Evolutionary conservation across 495 filamentous ascomycete genomes (phyloP).

Genomic region (Paragyromitra xinjiangensis): DNA sequence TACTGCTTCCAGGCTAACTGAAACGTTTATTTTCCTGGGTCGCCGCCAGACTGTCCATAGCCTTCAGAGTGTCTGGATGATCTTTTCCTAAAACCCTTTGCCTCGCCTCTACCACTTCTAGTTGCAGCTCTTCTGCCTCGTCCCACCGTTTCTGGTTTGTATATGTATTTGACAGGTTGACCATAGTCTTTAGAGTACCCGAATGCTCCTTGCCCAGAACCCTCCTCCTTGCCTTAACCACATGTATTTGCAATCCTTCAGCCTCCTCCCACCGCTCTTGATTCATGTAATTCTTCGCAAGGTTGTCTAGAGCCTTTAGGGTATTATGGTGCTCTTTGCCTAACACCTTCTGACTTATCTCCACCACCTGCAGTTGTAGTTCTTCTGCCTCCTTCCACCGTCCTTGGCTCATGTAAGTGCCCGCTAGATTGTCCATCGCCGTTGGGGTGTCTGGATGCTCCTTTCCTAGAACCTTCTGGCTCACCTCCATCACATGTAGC

Average conservation of each 20-base stretch:
- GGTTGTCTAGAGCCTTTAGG: background rate
- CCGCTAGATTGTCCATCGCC: background rate
- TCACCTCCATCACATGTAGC: conserved; percentile 44
- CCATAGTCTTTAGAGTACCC: conserved; percentile 19
- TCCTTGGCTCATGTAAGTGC: background rate
- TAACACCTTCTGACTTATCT: conserved; percentile 28
- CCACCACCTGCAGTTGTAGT: background rate
- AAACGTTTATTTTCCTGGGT: conserved; percentile 21
- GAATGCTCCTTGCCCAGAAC: conserved; percentile 44
- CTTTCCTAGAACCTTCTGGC: conserved; percentile 49
- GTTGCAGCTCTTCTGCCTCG: background rate
- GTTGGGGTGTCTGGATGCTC: conserved; percentile 50
- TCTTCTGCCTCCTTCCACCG: background rate
- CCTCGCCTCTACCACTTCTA: conserved; percentile 47
- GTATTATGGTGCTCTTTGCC: conserved; percentile 5
- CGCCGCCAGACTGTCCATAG: conserved; percentile 55
- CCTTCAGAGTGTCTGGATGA: conserved; percentile 52
- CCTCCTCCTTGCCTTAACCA: conserved; percentile 36
- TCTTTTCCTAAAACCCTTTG: conserved; percentile 54
- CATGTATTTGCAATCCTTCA: conserved; percentile 22
- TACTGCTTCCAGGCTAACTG: background rate
- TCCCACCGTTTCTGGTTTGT: conserved; percentile 2
- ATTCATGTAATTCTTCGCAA: conserved; percentile 11
- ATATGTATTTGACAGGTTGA: conserved; percentile 13
- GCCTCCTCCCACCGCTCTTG: conserved; percentile 26